phyloP scores from a whole-genome alignment of 768 basidiomycete species.

The Suillus subluteus region DNA sequence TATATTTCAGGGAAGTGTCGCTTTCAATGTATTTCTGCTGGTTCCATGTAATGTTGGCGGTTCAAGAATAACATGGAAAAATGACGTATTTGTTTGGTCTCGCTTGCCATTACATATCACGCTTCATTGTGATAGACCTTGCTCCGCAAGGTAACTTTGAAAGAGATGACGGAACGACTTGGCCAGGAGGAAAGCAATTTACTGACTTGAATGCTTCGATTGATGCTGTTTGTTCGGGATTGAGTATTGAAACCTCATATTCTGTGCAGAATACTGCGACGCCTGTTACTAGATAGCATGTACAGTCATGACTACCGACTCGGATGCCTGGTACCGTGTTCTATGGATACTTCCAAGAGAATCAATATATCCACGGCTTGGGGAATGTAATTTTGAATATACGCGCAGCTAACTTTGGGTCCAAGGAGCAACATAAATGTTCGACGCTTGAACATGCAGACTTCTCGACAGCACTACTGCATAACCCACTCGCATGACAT shows the following conservation, averaged over 20 bases:
- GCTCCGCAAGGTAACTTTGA: too few species aligned
- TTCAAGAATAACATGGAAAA: too few species aligned
- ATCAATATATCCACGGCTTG: neutral
- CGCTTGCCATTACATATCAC: too few species aligned
- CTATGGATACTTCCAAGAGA: neutral
- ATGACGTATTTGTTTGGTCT: too few species aligned
- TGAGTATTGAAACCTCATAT: neutral
- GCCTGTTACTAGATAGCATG: neutral
- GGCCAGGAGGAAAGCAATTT: neutral
- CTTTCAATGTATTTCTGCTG: too few species aligned
- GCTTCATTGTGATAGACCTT: too few species aligned
- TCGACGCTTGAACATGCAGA: too few species aligned
- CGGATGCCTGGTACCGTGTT: neutral
- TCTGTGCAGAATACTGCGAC: neutral
- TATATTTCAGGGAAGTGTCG: too few species aligned
- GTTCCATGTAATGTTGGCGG: too few species aligned
- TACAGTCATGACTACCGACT: neutral
- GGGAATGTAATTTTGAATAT: neutral
- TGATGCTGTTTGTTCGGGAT: neutral
- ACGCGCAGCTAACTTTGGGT: neutral
- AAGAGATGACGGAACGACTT: neutral
- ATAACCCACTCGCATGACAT: too few species aligned
- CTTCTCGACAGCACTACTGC: too few species aligned
- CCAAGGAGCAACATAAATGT: too few species aligned
- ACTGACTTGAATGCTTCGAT: neutral